Evolutionary conservation across 2,329 filamentous ascomycete genomes (phyloP).

Genomic region (Emericellopsis atlantica): DNA sequence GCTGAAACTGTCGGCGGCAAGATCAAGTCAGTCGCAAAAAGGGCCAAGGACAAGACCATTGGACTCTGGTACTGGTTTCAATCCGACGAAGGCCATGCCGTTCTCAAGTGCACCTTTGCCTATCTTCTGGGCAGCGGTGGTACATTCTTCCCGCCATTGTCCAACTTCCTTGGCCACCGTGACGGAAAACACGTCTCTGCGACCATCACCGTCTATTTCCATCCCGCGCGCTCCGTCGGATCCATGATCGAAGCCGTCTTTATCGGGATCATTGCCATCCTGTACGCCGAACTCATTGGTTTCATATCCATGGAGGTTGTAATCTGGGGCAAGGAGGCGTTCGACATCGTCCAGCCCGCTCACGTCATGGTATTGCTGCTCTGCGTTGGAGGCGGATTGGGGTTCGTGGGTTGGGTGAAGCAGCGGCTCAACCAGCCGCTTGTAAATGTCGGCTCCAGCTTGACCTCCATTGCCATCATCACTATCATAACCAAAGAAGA

Average conservation of each 20-base stretch:
- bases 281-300: constrained; percentile 57
- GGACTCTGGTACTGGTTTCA: constrained; percentile 45
- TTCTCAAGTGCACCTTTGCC: constrained; percentile 83
- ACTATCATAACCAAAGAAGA: constrained; percentile 86
- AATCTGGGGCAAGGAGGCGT: constrained; percentile 58
- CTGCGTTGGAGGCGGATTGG: constrained; percentile 77
- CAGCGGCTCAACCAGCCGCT: constrained; percentile 65
- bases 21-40: constrained; percentile 7
- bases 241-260: constrained; percentile 81
- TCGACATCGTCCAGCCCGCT: constrained; percentile 56
- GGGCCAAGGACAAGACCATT: constrained; percentile 21
- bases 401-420: constrained; percentile 81
- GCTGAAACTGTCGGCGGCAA: constrained; percentile 6
- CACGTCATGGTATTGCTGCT: constrained; percentile 70
- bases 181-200: constrained; percentile 92
- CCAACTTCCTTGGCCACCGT: constrained; percentile 63
- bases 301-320: constrained; percentile 83
- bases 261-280: constrained; percentile 64
- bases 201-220: constrained; percentile 90
- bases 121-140: constrained; percentile 79
- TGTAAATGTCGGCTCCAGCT: constrained; percentile 73
- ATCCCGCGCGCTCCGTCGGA: constrained; percentile 73
- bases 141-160: constrained; percentile 67
- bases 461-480: constrained; percentile 81
- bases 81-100: constrained; percentile 64